phyloP scores from a whole-genome alignment of 177 flowering plant genomes.

The Vitis hybrid region DNA sequence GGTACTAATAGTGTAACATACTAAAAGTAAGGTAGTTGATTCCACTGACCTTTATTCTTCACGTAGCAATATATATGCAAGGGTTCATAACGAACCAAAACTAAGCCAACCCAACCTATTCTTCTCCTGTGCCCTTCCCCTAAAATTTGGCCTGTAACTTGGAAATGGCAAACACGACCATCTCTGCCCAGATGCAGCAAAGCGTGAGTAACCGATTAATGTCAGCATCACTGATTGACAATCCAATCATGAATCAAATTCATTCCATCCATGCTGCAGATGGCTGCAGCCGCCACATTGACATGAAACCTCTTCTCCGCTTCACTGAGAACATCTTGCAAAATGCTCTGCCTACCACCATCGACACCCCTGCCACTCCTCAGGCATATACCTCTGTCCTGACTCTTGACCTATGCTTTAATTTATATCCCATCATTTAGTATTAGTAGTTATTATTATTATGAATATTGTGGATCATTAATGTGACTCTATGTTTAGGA shows the following conservation, averaged over 20 bases:
- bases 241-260: slow-evolving; percentile 60
- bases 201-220: slow-evolving; percentile 39
- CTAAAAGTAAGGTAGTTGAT: slow-evolving; percentile 22
- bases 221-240: slow-evolving; percentile 56
- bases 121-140: neutral
- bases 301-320: slow-evolving; percentile 45
- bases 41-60: neutral
- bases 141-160: neutral
- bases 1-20: neutral
- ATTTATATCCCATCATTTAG: no score
- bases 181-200: slow-evolving; percentile 14
- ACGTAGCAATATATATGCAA: neutral
- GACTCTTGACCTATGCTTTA: no score
- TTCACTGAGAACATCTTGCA: slow-evolving; percentile 54
- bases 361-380: slow-evolving; percentile 23
- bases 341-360: slow-evolving; percentile 17
- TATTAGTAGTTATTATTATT: no score
- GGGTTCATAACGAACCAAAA: neutral
- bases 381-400: slow-evolving; percentile 9
- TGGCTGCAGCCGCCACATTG: slow-evolving; percentile 37
- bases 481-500: slow-evolving; percentile 19
- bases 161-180: neutral
- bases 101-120: neutral
- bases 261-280: slow-evolving; percentile 61
- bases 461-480: no score